Conservation (phyloP, 805 yeast species). For the Schwanniomyces pseudopolymorphus region DNA sequence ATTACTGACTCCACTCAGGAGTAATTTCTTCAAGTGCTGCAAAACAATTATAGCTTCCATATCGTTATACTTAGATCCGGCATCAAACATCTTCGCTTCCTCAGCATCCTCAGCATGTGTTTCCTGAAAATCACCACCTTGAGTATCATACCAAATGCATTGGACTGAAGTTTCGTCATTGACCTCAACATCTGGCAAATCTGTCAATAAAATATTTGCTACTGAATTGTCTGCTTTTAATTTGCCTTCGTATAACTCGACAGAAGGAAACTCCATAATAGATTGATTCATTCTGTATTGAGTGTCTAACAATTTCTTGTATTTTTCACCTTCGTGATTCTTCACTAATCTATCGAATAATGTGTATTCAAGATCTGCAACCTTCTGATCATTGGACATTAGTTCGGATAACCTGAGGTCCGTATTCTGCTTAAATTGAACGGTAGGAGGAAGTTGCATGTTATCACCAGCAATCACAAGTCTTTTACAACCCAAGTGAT, state of each 20-base stretch:
- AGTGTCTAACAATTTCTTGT: constrained; percentile 60
- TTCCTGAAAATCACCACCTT: constrained; percentile 83
- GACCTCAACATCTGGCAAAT: constrained; percentile 46
- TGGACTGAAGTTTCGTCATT: constrained; percentile 57
- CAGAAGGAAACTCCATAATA: constrained; percentile 79
- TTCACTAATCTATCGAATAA: constrained; percentile 75
- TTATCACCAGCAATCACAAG: constrained; percentile 91
- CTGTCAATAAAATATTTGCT: constrained; percentile 48
- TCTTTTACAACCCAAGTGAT: constrained; percentile 55
- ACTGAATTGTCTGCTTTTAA: constrained; percentile 66
- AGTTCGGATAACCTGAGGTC: constrained; percentile 8
- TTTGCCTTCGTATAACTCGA: constrained; percentile 58
- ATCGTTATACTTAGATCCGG: constrained; percentile 72
- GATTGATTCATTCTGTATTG: constrained; percentile 86
- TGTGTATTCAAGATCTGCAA: constrained; percentile 59
- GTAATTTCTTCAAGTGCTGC: constrained; percentile 53
- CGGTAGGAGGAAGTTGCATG: constrained; percentile 87
- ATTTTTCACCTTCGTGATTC: constrained; percentile 40
- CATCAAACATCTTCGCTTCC: constrained; percentile 18
- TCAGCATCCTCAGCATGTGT: constrained; percentile 30
- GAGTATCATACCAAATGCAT: constrained; percentile 86
- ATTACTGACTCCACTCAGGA: constrained; percentile 51
- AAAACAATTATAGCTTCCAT: constrained; percentile 67
- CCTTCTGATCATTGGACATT: constrained; percentile 31
- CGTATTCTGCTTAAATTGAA: constrained; percentile 50